phyloP scores from a whole-genome alignment of 106 monocot species.

The Dendrobium officinale region DNA sequence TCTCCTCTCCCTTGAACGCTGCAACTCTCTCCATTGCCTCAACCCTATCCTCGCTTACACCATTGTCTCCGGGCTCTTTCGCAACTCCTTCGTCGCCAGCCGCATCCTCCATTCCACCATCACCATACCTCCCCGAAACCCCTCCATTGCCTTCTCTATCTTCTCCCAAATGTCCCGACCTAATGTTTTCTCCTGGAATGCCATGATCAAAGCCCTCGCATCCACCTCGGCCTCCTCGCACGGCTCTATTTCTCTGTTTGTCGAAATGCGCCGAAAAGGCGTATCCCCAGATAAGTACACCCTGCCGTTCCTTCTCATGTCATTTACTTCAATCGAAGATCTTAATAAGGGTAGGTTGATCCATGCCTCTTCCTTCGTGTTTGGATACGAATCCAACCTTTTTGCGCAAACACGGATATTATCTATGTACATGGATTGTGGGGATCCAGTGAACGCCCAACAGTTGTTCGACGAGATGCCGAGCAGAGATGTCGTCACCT shows the following conservation, averaged over 20 bases:
- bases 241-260: slow-evolving; percentile 26
- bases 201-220: slow-evolving; percentile 40
- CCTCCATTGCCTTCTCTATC: slow-evolving; percentile 13
- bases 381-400: slow-evolving; percentile 23
- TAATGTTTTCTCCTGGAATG: slow-evolving; percentile 62
- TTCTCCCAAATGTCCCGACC: slow-evolving; percentile 28
- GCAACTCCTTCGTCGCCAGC: slow-evolving; percentile 55
- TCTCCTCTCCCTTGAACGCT: slow-evolving; percentile 27
- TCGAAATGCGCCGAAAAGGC: slow-evolving; percentile 36
- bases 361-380: slow-evolving; percentile 29
- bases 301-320: slow-evolving; percentile 40
- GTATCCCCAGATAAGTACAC: slow-evolving; percentile 45
- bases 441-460: slow-evolving; percentile 9
- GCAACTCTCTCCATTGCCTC: slow-evolving; percentile 25
- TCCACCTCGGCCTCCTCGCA: background rate
- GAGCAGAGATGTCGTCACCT: slow-evolving; percentile 39
- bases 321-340: slow-evolving; percentile 14
- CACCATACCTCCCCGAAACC: background rate
- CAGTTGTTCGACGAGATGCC: slow-evolving; percentile 31
- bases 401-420: slow-evolving; percentile 48
- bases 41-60: slow-evolving; percentile 30
- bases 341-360: slow-evolving; percentile 14
- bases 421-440: slow-evolving; percentile 23
- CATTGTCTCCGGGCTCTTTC: slow-evolving; percentile 53
- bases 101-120: slow-evolving; percentile 28